Base-by-base conservation (phyloP, 1,284 basidiomycete species). In the Vanrija sp. region DNA sequence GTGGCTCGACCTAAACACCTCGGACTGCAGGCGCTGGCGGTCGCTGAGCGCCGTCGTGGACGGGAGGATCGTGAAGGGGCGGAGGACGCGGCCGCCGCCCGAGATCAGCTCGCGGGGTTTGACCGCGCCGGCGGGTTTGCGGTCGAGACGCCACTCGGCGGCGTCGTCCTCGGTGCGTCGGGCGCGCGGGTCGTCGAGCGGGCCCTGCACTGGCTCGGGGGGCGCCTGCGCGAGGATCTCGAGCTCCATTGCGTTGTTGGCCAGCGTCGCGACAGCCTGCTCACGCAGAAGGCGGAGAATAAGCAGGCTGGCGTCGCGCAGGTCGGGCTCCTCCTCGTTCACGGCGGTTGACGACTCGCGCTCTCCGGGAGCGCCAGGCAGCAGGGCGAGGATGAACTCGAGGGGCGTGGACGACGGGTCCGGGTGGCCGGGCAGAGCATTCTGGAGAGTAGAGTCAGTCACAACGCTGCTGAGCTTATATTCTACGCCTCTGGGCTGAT, bases 61-160 rank as follows among this genome's bases (percentile, higher is more conserved):
- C 2, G 91, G 89, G n/a, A 96, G 80, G 60, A 97, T 92, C 0
- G 88, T 93, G 74, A 97, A 96, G 6, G 93, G 90, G 48, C 86
- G 83, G 49, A 93, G 57, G 45, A 91, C 91, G 79, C 85, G 89
- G 40, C 91, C 91, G 46, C 79, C 79, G 0, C 83, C 74, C 64
- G 91, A 88, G 54, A 95, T 71, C 34, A 96, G 71, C 14, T 89
- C 84, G 49, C 50, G 61, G 60, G 61, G 72, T 56, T 46, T 82
- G 77, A 65, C 63, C 26, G 50, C 38, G 7, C 58, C 78, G 67
- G 69, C 61, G 19, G 46, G 48, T 3, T 39, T 18, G 18, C 66
- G 48, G 70, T 96, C 92, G 23, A 96, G 76, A 65, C 82, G 84
- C 94, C 94, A 96, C 65, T 83, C 83, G 34, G 81, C 77, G 52